Conservation (phyloP, 345 rosid genomes). For the Alliaria petiolata region DNA sequence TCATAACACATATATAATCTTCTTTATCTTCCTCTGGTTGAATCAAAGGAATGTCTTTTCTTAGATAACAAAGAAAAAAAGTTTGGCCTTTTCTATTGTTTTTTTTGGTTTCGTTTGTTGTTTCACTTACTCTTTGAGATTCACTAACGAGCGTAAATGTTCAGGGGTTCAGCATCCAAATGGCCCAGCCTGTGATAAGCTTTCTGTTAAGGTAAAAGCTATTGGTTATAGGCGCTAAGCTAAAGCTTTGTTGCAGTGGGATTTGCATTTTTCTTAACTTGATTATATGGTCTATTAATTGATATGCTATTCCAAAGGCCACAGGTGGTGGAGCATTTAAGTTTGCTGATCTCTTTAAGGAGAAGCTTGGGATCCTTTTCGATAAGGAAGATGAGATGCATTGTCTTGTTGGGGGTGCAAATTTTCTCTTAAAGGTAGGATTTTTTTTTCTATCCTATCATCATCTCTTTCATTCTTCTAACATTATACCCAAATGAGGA, state of each 20-base stretch:
- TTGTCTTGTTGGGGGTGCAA: constrained; percentile 89
- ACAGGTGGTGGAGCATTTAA: constrained; percentile 99
- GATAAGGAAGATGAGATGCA: constrained; percentile 98
- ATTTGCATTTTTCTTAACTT: background rate
- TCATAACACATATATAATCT: background rate
- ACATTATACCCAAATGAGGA: background rate
- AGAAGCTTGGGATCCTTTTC: constrained; percentile 73
- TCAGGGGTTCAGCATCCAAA: constrained; percentile 59
- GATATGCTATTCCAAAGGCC: constrained; percentile 47
- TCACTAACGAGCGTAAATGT: constrained; percentile 23
- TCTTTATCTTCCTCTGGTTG: no score
- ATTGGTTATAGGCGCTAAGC: background rate
- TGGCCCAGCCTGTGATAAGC: constrained; percentile 33
- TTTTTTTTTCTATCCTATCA: constrained; percentile 3
- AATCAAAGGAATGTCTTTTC: background rate
- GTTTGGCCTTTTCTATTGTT: background rate
- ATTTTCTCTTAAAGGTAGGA: constrained; percentile 89
- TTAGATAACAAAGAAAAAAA: background rate
- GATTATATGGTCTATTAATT: background rate
- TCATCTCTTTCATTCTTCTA: background rate
- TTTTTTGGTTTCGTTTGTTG: background rate
- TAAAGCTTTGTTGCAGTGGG: constrained; percentile 7
- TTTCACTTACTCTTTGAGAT: constrained; percentile 8
- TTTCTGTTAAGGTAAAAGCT: constrained; percentile 60
- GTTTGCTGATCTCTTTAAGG: constrained; percentile 84